Percentiles rank a stretch among this genome's conserved stretches.
phyloP scores from a whole-genome alignment of 768 basidiomycete species.

The Amanita muscaria region DNA sequence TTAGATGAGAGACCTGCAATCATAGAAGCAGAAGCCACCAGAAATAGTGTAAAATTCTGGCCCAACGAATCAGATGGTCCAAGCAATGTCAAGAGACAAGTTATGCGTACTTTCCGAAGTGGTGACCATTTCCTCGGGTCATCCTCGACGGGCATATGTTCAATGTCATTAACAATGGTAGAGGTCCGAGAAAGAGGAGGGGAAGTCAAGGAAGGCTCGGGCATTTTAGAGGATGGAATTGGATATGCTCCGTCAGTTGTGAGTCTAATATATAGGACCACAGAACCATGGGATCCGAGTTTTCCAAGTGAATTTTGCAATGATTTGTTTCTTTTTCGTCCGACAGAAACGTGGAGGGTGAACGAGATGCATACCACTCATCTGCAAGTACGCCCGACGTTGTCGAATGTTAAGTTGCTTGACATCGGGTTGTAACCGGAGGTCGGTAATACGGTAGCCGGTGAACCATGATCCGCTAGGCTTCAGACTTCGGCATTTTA shows the following conservation, averaged over 20 bases:
- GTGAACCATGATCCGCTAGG: too few species aligned
- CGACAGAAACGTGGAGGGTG: too few species aligned
- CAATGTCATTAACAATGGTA: constrained; percentile 40
- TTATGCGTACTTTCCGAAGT: constrained; percentile 39
- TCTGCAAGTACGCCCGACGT: too few species aligned
- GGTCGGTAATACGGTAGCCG: too few species aligned
- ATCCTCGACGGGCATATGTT: constrained; percentile 45
- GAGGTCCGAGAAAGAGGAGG: constrained; percentile 6
- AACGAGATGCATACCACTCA: too few species aligned
- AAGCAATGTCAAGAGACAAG: not conserved
- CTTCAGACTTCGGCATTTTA: too few species aligned
- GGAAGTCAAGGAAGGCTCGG: not conserved
- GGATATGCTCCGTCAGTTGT: not conserved
- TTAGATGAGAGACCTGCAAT: constrained; percentile 49
- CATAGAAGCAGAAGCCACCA: constrained; percentile 45
- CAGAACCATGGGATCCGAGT: too few species aligned
- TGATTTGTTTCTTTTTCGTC: too few species aligned
- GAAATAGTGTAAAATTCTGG: constrained; percentile 35
- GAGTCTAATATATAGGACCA: too few species aligned
- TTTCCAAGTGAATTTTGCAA: too few species aligned
- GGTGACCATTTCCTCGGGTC: constrained; percentile 56
- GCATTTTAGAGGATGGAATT: not conserved
- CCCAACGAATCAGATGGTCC: not conserved
- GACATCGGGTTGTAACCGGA: too few species aligned
- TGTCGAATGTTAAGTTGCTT: too few species aligned